phyloP scores from a whole-genome alignment of 2,329 filamentous ascomycete species.

The Lachnellula arida region DNA sequence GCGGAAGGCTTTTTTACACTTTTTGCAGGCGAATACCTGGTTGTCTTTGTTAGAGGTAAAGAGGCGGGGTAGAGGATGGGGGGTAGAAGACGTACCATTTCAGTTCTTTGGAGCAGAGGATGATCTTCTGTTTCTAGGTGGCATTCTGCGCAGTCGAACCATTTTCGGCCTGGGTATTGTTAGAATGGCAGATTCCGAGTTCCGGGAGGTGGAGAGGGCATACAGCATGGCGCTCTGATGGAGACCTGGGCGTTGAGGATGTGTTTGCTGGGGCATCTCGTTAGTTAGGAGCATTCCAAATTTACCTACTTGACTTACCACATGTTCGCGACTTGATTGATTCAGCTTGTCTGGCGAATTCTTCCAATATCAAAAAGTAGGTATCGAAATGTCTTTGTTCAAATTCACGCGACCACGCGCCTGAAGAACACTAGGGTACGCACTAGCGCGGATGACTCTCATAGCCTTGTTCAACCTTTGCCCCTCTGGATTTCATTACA shows the following conservation, averaged over 20 bases:
- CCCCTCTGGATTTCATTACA: constrained; percentile 14
- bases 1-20: constrained; percentile 97
- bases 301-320: constrained; percentile 22
- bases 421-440: neutral
- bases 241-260: constrained; percentile 96
- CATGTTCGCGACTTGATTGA: constrained; percentile 17
- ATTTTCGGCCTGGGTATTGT: constrained; percentile 67
- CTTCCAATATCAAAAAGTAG: neutral
- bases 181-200: neutral
- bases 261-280: constrained; percentile 68
- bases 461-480: constrained; percentile 11
- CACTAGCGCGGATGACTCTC: neutral
- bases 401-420: neutral
- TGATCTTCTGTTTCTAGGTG: constrained; percentile 79
- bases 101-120: constrained; percentile 67
- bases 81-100: constrained; percentile 57
- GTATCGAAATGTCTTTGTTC: neutral
- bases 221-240: constrained; percentile 94
- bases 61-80: neutral
- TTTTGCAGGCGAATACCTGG: constrained; percentile 85
- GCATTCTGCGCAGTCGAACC: constrained; percentile 98
- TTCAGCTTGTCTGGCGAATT: neutral
- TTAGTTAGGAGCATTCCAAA: neutral
- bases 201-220: constrained; percentile 30
- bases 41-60: neutral